phyloP scores from a whole-genome alignment of 371 early-diverging fungal species.

The Syncephalis fuscata region DNA sequence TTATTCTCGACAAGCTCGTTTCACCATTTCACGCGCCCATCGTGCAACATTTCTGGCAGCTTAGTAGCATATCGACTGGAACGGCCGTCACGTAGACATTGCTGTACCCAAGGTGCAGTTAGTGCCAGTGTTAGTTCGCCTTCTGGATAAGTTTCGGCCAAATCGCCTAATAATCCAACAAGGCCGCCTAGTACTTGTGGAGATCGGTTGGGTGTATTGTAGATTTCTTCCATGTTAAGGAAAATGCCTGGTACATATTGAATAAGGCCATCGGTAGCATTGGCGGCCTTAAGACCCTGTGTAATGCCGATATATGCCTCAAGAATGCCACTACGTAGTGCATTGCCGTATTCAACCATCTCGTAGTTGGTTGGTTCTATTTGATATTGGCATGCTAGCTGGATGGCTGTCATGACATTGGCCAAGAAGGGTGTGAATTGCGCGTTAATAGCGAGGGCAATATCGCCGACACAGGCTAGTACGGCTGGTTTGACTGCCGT shows the following conservation, averaged over 20 bases:
- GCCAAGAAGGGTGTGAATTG: constrained; percentile 70
- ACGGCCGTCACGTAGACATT: constrained; percentile 57
- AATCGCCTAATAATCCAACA: constrained; percentile 70
- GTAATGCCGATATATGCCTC: constrained; percentile 92
- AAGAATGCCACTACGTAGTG: constrained; percentile 71
- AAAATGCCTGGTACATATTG: constrained; percentile 50
- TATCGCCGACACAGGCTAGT: constrained; percentile 93
- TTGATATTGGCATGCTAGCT: constrained; percentile 60
- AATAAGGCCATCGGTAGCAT: constrained; percentile 32
- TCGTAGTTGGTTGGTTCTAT: constrained; percentile 36
- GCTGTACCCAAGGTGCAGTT: constrained; percentile 38
- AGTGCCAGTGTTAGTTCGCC: constrained; percentile 46
- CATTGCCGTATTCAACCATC: constrained; percentile 65
- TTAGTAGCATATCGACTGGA: constrained; percentile 33
- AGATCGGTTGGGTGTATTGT: constrained; percentile 32
- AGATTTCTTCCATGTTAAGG: constrained; percentile 50
- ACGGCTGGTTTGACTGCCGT: constrained; percentile 83
- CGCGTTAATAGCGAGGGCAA: constrained; percentile 86
- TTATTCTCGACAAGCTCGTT: constrained; percentile 1
- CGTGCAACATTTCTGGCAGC: constrained; percentile 58
- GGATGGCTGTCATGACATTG: constrained; percentile 67
- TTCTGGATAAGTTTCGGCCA: constrained; percentile 55
- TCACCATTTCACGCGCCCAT: constrained; percentile 45
- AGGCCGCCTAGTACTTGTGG: constrained; percentile 48
- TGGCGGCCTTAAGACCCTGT: constrained; percentile 68